phyloP scores from a whole-genome alignment of 768 basidiomycete genomes.

The Mycena belliarum region DNA sequence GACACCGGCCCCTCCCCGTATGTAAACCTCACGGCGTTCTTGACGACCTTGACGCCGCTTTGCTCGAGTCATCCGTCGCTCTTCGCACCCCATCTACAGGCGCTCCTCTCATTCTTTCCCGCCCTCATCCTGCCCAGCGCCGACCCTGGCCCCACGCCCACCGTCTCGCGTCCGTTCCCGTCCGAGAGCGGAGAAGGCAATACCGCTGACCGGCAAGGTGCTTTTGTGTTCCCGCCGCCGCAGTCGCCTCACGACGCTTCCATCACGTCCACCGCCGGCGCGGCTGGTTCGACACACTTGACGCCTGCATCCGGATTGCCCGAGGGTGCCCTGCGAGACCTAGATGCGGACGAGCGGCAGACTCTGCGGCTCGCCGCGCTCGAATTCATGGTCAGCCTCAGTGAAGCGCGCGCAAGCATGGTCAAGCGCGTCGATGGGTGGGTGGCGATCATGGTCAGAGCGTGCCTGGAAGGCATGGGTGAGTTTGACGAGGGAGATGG shows the following conservation, averaged over 20 bases:
- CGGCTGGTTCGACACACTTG: constrained; percentile 42
- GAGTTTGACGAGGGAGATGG: constrained; percentile 59
- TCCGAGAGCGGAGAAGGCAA: constrained; percentile 20
- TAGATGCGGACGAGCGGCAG: constrained; percentile 64
- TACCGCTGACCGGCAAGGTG: constrained; percentile 31
- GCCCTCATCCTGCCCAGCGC: constrained; percentile 64
- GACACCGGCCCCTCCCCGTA: constrained; percentile 24
- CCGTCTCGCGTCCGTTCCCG: constrained; percentile 48
- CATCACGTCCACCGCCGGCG: constrained; percentile 48
- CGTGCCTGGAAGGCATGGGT: constrained; percentile 82
- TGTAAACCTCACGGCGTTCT: constrained; percentile 61
- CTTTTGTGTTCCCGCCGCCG: constrained; percentile 44
- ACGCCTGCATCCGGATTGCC: constrained; percentile 33
- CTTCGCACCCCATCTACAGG: constrained; percentile 73
- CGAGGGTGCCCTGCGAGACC: constrained; percentile 36
- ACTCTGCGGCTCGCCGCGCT: constrained; percentile 72
- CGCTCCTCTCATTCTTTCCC: constrained; percentile 70
- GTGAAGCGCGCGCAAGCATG: constrained; percentile 72
- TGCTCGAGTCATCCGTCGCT: constrained; percentile 65
- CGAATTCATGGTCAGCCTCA: constrained; percentile 83
- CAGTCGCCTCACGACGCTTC: constrained; percentile 6
- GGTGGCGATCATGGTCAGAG: constrained; percentile 68
- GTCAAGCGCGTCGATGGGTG: constrained; percentile 69
- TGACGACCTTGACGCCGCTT: constrained; percentile 70
- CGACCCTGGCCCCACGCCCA: constrained; percentile 53